Conservation (phyloP, 306 rosid genomes). For the Prunus padus region DNA sequence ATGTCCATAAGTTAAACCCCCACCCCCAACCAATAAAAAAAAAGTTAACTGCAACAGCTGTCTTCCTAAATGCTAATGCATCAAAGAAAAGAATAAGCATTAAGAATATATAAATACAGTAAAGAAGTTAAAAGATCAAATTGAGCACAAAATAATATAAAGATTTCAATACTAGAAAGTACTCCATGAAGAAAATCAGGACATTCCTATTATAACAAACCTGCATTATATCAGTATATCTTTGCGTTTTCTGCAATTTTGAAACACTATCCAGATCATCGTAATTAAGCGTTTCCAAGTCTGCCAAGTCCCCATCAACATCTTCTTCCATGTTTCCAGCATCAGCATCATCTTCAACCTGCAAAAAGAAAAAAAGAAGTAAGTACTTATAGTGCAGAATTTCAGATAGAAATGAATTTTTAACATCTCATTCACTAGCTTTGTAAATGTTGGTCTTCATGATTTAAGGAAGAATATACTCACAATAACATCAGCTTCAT, state of each 20-base stretch:
- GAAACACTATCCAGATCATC: constrained; percentile 96
- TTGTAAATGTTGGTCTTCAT: not conserved
- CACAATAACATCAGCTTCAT: constrained; percentile 68
- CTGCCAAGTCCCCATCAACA: constrained; percentile 86
- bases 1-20: not conserved
- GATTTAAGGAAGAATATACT: constrained; percentile 13
- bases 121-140: not conserved
- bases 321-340: constrained; percentile 84
- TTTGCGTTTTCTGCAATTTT: constrained; percentile 84
- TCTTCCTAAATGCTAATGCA: not conserved
- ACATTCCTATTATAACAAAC: constrained; percentile 32
- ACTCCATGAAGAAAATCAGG: not conserved
- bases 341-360: constrained; percentile 67
- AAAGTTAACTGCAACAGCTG: not conserved
- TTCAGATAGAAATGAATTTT: not conserved
- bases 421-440: not conserved
- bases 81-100: not conserved
- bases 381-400: not conserved
- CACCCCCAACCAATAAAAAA: too few relatives aligned
- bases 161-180: not conserved
- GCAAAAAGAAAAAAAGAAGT: not conserved
- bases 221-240: constrained; percentile 74
- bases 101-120: not conserved
- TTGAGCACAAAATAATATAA: not conserved
- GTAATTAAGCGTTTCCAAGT: constrained; percentile 78